Evolutionary conservation across 2,329 filamentous ascomycete species (phyloP).

Genomic region (Arthroderma sp.): DNA sequence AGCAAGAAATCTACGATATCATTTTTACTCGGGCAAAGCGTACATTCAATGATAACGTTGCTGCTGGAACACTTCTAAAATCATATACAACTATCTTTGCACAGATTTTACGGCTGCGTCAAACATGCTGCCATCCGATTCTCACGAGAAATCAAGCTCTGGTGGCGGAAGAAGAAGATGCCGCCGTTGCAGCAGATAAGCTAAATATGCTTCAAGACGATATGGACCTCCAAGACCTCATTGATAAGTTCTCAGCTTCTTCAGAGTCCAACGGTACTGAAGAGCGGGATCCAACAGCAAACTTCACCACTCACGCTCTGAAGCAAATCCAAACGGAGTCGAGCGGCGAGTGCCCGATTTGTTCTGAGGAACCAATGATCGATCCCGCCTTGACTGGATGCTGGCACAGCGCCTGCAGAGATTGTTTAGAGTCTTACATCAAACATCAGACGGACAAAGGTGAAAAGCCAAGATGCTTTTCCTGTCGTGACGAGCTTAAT

Average conservation of each 20-base stretch:
- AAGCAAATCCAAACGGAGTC: slow-evolving; percentile 85
- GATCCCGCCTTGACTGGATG: slow-evolving; percentile 90
- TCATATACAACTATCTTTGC: slow-evolving; percentile 96
- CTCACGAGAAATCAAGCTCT: slow-evolving; percentile 75
- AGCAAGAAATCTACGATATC: slow-evolving; percentile 84
- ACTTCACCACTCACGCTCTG: slow-evolving; percentile 75
- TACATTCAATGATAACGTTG: slow-evolving; percentile 73
- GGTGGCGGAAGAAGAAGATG: slow-evolving; percentile 77
- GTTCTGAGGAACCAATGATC: slow-evolving; percentile 88
- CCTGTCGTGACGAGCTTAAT: slow-evolving; percentile 73
- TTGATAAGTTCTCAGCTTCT: slow-evolving; percentile 65
- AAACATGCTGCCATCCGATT: slow-evolving; percentile 86
- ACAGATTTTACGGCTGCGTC: slow-evolving; percentile 81
- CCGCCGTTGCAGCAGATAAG: slow-evolving; percentile 62
- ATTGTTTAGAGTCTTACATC: slow-evolving; percentile 82
- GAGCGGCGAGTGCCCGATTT: slow-evolving; percentile 83
- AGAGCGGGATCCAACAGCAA: slow-evolving; percentile 48
- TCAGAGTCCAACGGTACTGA: slow-evolving; percentile 43
- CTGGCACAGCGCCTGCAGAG: slow-evolving; percentile 95
- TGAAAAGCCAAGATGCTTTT: slow-evolving; percentile 71
- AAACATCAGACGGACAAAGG: slow-evolving; percentile 69
- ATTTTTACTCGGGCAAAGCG: slow-evolving; percentile 73
- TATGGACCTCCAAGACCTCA: slow-evolving; percentile 82
- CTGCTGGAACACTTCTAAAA: slow-evolving; percentile 85
- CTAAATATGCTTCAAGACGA: slow-evolving; percentile 77